Base-by-base conservation (phyloP, 495 filamentous ascomycete genomes). In the Trypethelium eluteriae region DNA sequence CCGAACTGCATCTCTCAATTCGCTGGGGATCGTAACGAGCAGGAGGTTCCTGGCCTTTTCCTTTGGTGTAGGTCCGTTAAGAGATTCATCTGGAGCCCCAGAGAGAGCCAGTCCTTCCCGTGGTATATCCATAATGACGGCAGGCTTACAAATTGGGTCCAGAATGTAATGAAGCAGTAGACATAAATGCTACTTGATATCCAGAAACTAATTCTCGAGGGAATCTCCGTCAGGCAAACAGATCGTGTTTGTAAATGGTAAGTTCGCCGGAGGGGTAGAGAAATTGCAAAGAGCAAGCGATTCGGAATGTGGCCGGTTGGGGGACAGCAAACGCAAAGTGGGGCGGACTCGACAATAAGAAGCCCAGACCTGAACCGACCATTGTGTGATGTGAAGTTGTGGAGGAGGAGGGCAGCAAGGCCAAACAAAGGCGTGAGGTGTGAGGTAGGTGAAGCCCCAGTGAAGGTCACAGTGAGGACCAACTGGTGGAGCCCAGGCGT, bases 311-410 rank as follows among this genome's bases (percentile, higher is more conserved):
- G 4, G 53, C 53, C 53, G 53, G 53, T 59, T 34, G 5, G 53
- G 34, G 25, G 36, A 11, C 10, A 18, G 53, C 53, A 59, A 59
- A 59, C 25, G 18, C 53, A 14, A 32, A 7, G 53, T 14, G 4
- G 53, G 53, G 53, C 53, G 53, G 53, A 59, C 53, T 59, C 53
- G 32, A 59, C 53, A 59, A 59, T 59, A 59, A 32, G 10, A 7
- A 14, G 32, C 32, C 5, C 6, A 59, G 53, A 36, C 7, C 25
- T 59, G 53, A 36, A 34, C 9, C 6, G 53, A 59, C 32, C 53
- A 59, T 59, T 59, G 53, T 59, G 53, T 14, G 32, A 34, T 34
- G 53, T 10, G 53, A 59, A 32, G 53, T 32, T 11, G 2, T 18
- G 16, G 49, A 53, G 49, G 49, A 18, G 12, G 16, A 11, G 49